Evolutionary conservation across 225 moss, liverwort and hornwort genomes (phyloP), one percentile per base, ranked within the genome.

Genomic region (Marchantia paleacea): DNA sequence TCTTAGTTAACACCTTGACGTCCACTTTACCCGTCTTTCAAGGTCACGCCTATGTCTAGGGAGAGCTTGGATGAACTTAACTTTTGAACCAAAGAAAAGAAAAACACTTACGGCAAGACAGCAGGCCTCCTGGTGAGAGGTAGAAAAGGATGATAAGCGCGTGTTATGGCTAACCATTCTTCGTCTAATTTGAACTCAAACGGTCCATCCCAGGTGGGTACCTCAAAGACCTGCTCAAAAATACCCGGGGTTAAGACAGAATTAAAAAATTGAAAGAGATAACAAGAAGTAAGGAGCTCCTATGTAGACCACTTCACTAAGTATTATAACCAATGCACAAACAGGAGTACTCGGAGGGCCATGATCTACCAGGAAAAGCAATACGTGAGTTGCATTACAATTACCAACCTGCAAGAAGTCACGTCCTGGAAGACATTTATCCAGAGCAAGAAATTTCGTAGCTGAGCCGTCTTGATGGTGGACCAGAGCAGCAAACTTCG

Each of bases 161-260:
- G 89, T 72, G 92, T 93, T 66, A 95, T 95, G 75, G 97, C 91
- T 72, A 97, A 78, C 95, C 97, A 97, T 69, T 97, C 97, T 84
- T 97, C 95, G 83, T 97, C 97, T 69, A 91, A 83, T 76, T 76
- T 83, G 82, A 97, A 93, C 63, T 92, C 86, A 54, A 90, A 80
- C 19, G 87, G 78, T 74, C 87, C 80, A 58, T 55, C 89, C 76
- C 82, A 81, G 76, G 71, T 87, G 52, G 87, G 84, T 74, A 97
- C 75, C 75, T 97, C 95, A 75, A 97, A 72, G 64, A 97, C 83
- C 95, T 96, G 86, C 25, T 58, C 25, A 64, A 48, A 83, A 30
- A 55, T 8, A 14, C 0, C 26, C 54, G 50, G 26, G 10, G 26
- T 2, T 5, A 24, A 55, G 10, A 11, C 19, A n/a, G 22, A 72